Evolutionary conservation across 306 rosid species (phyloP).

Genomic region (Trifolium pratense): DNA sequence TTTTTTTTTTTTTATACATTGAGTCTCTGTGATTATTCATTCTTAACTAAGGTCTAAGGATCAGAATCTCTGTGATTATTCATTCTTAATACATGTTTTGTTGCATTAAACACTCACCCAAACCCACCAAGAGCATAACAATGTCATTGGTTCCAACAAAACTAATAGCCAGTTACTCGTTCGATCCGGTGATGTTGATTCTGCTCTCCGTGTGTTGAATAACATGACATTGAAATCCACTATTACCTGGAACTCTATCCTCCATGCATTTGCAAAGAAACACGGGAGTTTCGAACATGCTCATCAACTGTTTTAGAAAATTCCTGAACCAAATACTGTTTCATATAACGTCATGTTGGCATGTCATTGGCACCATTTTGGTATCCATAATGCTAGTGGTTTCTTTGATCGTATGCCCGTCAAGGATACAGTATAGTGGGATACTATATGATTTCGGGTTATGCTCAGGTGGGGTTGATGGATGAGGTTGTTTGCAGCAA

Average conservation of each 20-base stretch:
- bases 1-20: too few relatives aligned
- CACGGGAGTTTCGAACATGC: slow-evolving; percentile 61
- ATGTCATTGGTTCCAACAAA: slow-evolving; percentile 60
- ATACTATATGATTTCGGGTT: slow-evolving; percentile 85
- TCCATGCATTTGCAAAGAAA: slow-evolving; percentile 58
- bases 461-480: slow-evolving; percentile 63
- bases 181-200: slow-evolving; percentile 62
- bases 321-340: slow-evolving; percentile 77
- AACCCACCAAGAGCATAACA: neutral
- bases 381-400: slow-evolving; percentile 53
- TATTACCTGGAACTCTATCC: slow-evolving; percentile 80
- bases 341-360: slow-evolving; percentile 78
- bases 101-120: neutral
- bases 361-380: slow-evolving; percentile 56
- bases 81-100: too few relatives aligned
- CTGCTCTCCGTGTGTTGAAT: slow-evolving; percentile 64
- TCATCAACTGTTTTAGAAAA: slow-evolving; percentile 61
- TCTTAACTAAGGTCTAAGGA: too few relatives aligned
- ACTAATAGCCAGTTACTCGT: slow-evolving; percentile 54
- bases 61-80: too few relatives aligned
- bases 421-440: slow-evolving; percentile 81
- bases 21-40: too few relatives aligned
- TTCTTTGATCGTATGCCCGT: slow-evolving; percentile 69
- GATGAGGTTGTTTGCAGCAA: slow-evolving; percentile 53
- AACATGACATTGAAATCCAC: slow-evolving; percentile 65